Base-by-base conservation (phyloP, 148 eudicot species). In the Fallopia convolvulus region DNA sequence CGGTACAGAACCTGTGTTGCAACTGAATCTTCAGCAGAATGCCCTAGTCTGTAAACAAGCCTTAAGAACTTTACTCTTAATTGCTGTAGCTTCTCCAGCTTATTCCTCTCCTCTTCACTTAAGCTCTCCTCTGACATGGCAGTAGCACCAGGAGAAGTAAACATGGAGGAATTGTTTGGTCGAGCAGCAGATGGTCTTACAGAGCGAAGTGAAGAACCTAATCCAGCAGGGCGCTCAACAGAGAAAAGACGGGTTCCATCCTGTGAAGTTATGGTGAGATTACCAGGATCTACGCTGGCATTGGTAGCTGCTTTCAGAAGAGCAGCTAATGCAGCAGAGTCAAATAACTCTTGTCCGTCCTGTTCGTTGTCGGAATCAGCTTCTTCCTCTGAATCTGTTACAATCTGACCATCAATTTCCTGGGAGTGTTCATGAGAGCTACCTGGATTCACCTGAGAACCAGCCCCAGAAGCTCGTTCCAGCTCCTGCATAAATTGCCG, bases 181-280 rank as follows among this genome's bases (percentile, higher is more conserved):
- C 88, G 78, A 40, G 88, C 63, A 40, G 88, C 63, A 55, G 85
- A 81, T 42, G 99, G 90, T 65, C 90, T 87, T 52, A 83, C 71
- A 72, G 97, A 68, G 61, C 90, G 89, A 41, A 86, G 80, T 17
- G 97, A 86, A 63, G 97, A 84, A 52, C 96, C 99, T 82, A 95
- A 82, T 32, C 99, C 99, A 77, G 94, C 97, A 7, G 99, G 99
- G 11, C 97, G 94, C 84, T 95, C 99, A 63, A 95, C 88, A 2
- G 97, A 88, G 88, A 95, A 95, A 78, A 91, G 94, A 65, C 94
- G 87, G 39, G 99, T 89, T 8, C 97, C 97, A 75, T 95, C 97
- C 76, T 83, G 91, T 40, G 99, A 92, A 8, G 90, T 83, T 74
- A 95, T 81, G 36, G 93, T 92, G 73, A 95, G 89, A 47, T 78